These are phyloP conservation scores for Citrus inodora DNA, from an alignment of 345 rosid species.

Conservation along the genomic window DNA sequence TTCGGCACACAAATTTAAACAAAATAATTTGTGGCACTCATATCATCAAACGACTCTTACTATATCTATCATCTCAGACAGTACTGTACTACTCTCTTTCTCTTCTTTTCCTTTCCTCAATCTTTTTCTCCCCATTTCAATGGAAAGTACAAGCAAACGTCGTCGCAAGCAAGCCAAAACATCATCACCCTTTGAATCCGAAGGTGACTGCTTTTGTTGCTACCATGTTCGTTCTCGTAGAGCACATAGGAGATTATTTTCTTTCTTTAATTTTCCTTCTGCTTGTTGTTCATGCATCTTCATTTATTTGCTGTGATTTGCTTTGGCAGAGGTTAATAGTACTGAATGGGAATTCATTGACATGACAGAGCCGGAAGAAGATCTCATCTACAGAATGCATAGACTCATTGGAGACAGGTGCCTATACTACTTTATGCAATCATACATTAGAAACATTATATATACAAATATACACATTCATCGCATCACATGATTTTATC, in stretches of 20 bases:
- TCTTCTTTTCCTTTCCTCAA: not conserved
- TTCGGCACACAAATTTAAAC: not conserved
- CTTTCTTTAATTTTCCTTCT: not conserved
- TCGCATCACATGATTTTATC: not conserved
- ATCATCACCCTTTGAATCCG: not conserved
- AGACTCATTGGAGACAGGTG: constrained; percentile 69
- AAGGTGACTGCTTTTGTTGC: not conserved
- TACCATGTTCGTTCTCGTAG: constrained; percentile 5
- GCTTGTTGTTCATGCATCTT: not conserved
- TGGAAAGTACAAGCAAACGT: constrained; percentile 6
- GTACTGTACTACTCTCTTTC: not conserved
- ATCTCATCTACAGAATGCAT: constrained; percentile 64
- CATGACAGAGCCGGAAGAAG: constrained; percentile 65
- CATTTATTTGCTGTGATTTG: not conserved
- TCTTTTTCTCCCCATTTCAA: not conserved
- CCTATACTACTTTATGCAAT: not conserved
- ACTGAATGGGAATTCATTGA: constrained; percentile 55
- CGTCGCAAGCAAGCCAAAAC: not conserved
- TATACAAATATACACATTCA: no score
- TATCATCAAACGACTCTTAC: no score
- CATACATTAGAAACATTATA: not conserved
- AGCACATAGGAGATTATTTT: not conserved
- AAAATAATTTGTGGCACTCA: no score
- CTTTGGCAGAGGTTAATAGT: constrained; percentile 55
- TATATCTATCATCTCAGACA: no score